These are phyloP conservation scores for Leishmania aethiopica DNA, from an alignment of 208 protist species.

Conservation along the genomic window DNA sequence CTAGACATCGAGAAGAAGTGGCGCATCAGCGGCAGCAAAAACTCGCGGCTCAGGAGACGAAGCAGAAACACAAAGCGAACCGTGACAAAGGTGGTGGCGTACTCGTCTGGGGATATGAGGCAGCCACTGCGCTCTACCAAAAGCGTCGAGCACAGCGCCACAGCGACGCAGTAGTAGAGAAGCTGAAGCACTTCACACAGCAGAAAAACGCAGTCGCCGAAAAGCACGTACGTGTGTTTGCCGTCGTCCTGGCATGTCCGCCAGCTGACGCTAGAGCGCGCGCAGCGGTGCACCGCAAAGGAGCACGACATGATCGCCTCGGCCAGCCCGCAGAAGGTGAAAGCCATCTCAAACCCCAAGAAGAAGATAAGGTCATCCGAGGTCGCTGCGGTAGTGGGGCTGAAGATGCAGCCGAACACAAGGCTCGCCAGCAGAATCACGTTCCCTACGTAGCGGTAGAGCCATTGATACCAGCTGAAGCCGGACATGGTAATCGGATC, in stretches of 20 bases:
- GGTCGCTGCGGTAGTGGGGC: conserved; percentile 40
- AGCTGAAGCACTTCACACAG: conserved; percentile 61
- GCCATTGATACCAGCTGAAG: conserved; percentile 45
- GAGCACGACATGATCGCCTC: conserved; percentile 44
- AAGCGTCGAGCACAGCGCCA: conserved; percentile 56
- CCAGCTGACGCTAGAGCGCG: conserved; percentile 29
- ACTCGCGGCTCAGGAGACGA: conserved; percentile 59
- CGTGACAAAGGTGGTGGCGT: conserved; percentile 69
- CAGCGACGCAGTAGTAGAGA: conserved; percentile 62
- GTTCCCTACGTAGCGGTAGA: conserved; percentile 50
- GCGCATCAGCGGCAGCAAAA: conserved; percentile 44
- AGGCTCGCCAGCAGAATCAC: conserved; percentile 51
- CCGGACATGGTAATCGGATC: conserved; percentile 64
- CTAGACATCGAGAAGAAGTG: conserved; percentile 34
- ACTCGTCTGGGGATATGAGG: conserved; percentile 50
- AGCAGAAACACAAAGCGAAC: conserved; percentile 69
- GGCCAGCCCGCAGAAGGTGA: conserved; percentile 51
- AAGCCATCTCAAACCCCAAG: conserved; percentile 61
- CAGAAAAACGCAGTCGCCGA: conserved; percentile 67
- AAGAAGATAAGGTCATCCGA: conserved; percentile 57
- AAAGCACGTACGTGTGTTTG: conserved; percentile 31
- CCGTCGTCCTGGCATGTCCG: conserved; percentile 18
- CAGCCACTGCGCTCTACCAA: conserved; percentile 44
- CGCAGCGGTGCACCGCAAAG: conserved; percentile 63
- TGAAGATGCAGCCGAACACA: conserved; percentile 64